These are phyloP conservation scores for Pelargonium cotyledonis DNA, from an alignment of 441 rosid genomes.

Conservation along the genomic window DNA sequence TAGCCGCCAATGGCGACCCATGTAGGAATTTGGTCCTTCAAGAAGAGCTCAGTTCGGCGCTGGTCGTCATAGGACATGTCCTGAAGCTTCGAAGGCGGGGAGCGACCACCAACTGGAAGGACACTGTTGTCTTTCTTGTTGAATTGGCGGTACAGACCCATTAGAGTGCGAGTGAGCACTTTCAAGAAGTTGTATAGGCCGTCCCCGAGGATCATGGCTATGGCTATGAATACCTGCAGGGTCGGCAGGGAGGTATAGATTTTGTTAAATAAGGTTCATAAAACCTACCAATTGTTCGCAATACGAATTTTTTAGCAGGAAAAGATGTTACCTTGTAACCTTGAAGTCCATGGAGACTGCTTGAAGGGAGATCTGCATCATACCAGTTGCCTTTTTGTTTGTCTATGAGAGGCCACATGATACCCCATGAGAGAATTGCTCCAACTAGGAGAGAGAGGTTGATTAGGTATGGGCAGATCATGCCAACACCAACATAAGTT, in stretches of 20 bases:
- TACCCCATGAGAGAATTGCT: constrained; percentile 22
- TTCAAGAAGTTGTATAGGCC: constrained; percentile 24
- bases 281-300: no score
- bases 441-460: constrained; percentile 21
- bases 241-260: background rate
- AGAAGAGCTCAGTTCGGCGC: constrained; percentile 13
- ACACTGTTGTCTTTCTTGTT: background rate
- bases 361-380: background rate
- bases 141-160: background rate
- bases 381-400: constrained; percentile 15
- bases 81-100: background rate
- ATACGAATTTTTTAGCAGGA: no score
- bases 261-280: no score
- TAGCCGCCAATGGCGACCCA: background rate
- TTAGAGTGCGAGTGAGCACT: constrained; percentile 10
- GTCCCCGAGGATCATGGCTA: constrained; percentile 23
- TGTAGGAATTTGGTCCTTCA: constrained; percentile 11
- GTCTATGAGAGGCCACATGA: constrained; percentile 26
- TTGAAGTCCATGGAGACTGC: constrained; percentile 17
- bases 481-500: constrained; percentile 20
- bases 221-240: constrained; percentile 23
- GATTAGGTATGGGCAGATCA: constrained; percentile 23
- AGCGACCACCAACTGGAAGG: constrained; percentile 8
- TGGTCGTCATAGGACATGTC: constrained; percentile 8
- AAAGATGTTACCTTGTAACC: constrained; percentile 16